Evolutionary conservation across 192 early-diverging fungal species (phyloP).

Genomic region (Podila verticillata): DNA sequence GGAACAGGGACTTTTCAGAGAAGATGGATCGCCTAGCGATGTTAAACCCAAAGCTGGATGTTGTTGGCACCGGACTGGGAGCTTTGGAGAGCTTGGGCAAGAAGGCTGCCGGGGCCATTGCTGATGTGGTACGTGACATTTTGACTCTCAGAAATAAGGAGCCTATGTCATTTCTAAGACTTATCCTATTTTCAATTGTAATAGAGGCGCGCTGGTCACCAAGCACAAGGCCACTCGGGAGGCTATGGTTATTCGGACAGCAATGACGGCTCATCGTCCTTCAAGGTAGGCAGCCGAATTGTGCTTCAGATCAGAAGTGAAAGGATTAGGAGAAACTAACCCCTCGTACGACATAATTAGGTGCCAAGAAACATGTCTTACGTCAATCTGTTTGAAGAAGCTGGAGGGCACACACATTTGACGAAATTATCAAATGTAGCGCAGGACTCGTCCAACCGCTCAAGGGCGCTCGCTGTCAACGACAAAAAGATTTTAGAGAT

Average conservation of each 20-base stretch:
- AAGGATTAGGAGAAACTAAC: neutral
- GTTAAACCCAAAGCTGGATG: conserved; percentile 22
- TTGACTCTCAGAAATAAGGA: neutral
- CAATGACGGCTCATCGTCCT: conserved; percentile 16
- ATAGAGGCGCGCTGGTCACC: conserved; percentile 35
- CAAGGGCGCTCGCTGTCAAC: neutral
- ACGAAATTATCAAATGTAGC: conserved; percentile 3
- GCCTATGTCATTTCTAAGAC: neutral
- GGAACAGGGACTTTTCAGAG: neutral
- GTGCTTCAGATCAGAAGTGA: neutral
- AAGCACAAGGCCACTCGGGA: conserved; percentile 16
- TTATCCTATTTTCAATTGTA: neutral
- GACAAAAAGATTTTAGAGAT: conserved; percentile 14
- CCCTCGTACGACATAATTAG: neutral
- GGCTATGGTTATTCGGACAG: neutral
- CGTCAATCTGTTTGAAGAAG: conserved; percentile 11
- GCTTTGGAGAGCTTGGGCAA: conserved; percentile 43
- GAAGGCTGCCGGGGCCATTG: conserved; percentile 41
- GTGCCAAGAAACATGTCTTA: conserved; percentile 27
- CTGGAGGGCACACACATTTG: conserved; percentile 10
- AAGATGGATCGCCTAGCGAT: conserved; percentile 8
- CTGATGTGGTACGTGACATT: conserved; percentile 28
- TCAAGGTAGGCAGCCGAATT: conserved; percentile 9
- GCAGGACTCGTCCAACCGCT: neutral
- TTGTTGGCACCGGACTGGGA: conserved; percentile 38